Evolutionary conservation across 441 rosid genomes (phyloP), one percentile per base, ranked within the genome.

Genomic region (Populus hybrid): DNA sequence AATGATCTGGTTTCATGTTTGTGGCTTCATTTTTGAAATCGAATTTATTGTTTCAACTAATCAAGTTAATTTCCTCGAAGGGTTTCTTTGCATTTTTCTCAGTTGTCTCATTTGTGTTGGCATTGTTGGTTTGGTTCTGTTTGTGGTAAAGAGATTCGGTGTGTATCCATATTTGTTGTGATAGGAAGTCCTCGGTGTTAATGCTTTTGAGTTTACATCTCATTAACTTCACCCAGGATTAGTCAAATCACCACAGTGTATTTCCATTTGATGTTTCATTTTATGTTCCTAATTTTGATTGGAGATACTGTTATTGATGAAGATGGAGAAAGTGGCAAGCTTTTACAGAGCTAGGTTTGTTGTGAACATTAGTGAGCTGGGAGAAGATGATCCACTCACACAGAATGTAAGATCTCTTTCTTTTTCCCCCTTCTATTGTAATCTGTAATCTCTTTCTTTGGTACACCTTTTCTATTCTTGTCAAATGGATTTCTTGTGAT

Each of bases 241-340:
- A 10, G 1, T 77, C 40, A 70, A 38, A 26, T 30, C 61, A 40
- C 8, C 7, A 63, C 1, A 63, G 46, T 28, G 65, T 34, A 11
- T 67, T 42, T 10, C n/a, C 23, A 14, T 54, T 23, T 75, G 57
- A 54, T 69, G 4, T 36, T 67, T 24, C 57, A 67, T 76, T 5
- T 46, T 0, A 3, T 35, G 69, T 73, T 74, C 28, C 64, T 70
- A 28, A 69, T 68, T 73, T 84, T 30, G 76, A 67, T 69, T 80
- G 73, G 67, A 73, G 5, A 79, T 86, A 5, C 77, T 81, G 28
- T 78, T 76, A 46, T 86, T 64, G 67, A 77, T 86, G 85, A 74
- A 94, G 97, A 88, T 92, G 88, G 91, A 84, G 82, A 81, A 77
- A 50, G 94, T 89, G 75, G 89, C 86, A 11, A 84, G 79, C 80